phyloP scores from a whole-genome alignment of 345 rosid species.

The thale cress (Arabidopsis thaliana) region TAIR10.1 NC_003074.8:6539501-6540000 shows the following conservation, averaged over 20 bases:
- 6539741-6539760: neutral
- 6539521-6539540: neutral
- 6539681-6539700: neutral
- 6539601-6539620: constrained; percentile 1
- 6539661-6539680: neutral
- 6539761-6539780: neutral
- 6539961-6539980: too few relatives aligned
- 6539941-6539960: neutral
- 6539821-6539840: neutral
- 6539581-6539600: constrained; percentile 7
- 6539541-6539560: constrained; percentile 15
- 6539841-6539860: neutral
- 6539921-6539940: neutral
- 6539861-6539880: neutral
- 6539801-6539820: neutral
- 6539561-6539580: constrained; percentile 27
- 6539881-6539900: neutral
- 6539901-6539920: neutral
- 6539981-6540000: neutral
- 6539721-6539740: neutral
- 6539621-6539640: neutral
- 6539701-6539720: neutral
- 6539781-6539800: neutral
- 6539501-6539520: neutral
- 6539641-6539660: neutral